These are phyloP conservation scores for Venturiaceae sp. DNA, from an alignment of 2,329 filamentous ascomycete species.

Conservation along the genomic window DNA sequence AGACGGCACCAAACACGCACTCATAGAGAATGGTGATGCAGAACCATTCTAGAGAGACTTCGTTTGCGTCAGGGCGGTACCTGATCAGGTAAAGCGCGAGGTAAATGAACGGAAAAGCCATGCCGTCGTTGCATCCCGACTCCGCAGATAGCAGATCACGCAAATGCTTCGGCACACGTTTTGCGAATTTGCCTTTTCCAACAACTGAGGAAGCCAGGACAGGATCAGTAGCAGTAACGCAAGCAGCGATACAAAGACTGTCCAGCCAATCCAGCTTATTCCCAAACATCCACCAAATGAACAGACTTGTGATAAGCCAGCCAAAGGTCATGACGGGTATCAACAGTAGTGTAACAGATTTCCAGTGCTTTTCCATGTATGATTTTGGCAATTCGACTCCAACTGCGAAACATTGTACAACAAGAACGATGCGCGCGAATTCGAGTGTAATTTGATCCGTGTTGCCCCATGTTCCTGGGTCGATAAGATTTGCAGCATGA, in stretches of 20 bases:
- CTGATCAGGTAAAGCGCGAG: constrained; percentile 82
- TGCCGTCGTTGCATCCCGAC: constrained; percentile 98
- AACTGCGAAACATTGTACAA: constrained; percentile 87
- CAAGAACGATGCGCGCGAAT: constrained; percentile 79
- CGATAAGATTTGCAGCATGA: constrained; percentile 70
- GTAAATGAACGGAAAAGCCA: constrained; percentile 98
- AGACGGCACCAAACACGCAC: constrained; percentile 85
- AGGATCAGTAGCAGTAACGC: constrained; percentile 93
- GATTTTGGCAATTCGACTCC: constrained; percentile 83
- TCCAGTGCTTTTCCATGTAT: constrained; percentile 99
- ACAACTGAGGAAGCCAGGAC: constrained; percentile 96
- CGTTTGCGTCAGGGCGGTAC: constrained; percentile 57
- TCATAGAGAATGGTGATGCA: constrained; percentile 89
- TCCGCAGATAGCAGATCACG: constrained; percentile 91
- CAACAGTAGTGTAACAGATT: constrained; percentile 76
- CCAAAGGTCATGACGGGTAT: constrained; percentile 96
- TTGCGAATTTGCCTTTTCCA: constrained; percentile 97
- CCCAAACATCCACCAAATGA: constrained; percentile 84
- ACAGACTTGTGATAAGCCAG: constrained; percentile 84
- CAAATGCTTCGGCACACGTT: constrained; percentile 93
- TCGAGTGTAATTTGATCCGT: constrained; percentile 81
- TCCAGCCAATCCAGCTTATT: constrained; percentile 77
- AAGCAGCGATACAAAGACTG: constrained; percentile 77
- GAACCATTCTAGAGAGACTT: constrained; percentile 78
- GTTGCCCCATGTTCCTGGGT: constrained; percentile 68